Conservation (phyloP, 805 yeast genomes). For the Saccharomycopsis oosterbeekiorum region DNA sequence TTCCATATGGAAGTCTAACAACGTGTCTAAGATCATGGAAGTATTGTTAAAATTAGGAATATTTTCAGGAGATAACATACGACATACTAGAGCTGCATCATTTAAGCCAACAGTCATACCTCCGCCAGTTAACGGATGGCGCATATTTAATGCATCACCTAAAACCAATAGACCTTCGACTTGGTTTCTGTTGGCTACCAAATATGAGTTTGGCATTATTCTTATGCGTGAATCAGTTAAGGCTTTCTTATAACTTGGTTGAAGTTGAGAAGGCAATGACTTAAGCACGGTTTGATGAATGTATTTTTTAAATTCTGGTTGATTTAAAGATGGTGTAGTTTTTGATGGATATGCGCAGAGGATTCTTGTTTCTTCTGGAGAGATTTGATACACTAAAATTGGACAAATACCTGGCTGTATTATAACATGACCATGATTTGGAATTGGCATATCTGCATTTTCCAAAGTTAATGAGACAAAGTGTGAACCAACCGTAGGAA, state of each 20-base stretch:
- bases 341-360: constrained; percentile 75
- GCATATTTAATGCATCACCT: constrained; percentile 94
- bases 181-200: constrained; percentile 65
- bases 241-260: constrained; percentile 63
- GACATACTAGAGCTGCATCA: constrained; percentile 65
- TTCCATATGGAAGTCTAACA: constrained; percentile 61
- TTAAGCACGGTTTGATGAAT: constrained; percentile 53
- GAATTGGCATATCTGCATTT: constrained; percentile 66
- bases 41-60: constrained; percentile 52
- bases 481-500: constrained; percentile 68
- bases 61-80: constrained; percentile 44
- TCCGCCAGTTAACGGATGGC: constrained; percentile 98
- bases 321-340: constrained; percentile 57
- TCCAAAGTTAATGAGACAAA: constrained; percentile 76
- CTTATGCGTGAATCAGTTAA: constrained; percentile 48
- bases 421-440: constrained; percentile 81
- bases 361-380: constrained; percentile 74
- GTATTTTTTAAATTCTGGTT: constrained; percentile 51
- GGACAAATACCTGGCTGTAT: constrained; percentile 77
- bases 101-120: constrained; percentile 97
- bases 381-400: constrained; percentile 77
- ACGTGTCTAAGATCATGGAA: constrained; percentile 42
- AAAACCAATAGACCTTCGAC: constrained; percentile 69
- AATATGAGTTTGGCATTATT: constrained; percentile 89
- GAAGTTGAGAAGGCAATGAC: constrained; percentile 50